Evolutionary conservation across 768 basidiomycete species (phyloP).

Genomic region (Inosperma sp.): DNA sequence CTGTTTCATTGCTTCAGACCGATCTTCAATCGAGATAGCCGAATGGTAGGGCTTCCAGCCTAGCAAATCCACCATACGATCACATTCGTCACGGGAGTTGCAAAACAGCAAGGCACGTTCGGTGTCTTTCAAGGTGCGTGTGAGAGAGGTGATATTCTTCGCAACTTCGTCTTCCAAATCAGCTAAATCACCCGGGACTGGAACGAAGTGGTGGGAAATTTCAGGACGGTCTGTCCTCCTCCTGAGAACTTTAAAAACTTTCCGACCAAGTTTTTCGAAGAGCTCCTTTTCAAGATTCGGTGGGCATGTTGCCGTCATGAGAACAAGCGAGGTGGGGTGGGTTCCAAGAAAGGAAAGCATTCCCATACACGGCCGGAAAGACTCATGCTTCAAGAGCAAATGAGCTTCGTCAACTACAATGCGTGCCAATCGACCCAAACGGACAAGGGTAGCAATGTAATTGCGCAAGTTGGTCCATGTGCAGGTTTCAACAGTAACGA

Average conservation of each 20-base stretch:
- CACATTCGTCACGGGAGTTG: constrained; percentile 4
- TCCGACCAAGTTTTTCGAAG: constrained; percentile 7
- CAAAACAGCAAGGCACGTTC: constrained; percentile 6
- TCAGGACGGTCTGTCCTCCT: constrained; percentile 6
- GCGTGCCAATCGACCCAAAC: constrained; percentile 4
- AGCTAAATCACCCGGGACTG: not conserved
- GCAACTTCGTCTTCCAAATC: not conserved
- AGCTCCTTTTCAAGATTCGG: not conserved
- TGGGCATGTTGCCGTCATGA: constrained; percentile 7
- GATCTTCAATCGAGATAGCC: not conserved
- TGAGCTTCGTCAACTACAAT: constrained; percentile 8
- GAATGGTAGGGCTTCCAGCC: constrained; percentile 6
- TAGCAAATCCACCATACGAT: not conserved
- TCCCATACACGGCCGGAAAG: constrained; percentile 4
- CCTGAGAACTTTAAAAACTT: not conserved
- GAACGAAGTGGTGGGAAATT: not conserved
- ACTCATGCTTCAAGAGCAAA: constrained; percentile 1
- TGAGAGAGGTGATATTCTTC: not conserved
- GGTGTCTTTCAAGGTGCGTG: not conserved
- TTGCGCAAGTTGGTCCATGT: not conserved
- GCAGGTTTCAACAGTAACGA: constrained; percentile 6
- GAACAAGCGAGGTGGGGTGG: not conserved
- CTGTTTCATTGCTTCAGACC: not conserved
- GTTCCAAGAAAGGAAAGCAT: constrained; percentile 1
- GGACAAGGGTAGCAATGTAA: constrained; percentile 3